Percentiles rank a stretch among this genome's conserved stretches.
Conservation (phyloP, 2,329 filamentous ascomycete species). For the Penicillium sp. region DNA sequence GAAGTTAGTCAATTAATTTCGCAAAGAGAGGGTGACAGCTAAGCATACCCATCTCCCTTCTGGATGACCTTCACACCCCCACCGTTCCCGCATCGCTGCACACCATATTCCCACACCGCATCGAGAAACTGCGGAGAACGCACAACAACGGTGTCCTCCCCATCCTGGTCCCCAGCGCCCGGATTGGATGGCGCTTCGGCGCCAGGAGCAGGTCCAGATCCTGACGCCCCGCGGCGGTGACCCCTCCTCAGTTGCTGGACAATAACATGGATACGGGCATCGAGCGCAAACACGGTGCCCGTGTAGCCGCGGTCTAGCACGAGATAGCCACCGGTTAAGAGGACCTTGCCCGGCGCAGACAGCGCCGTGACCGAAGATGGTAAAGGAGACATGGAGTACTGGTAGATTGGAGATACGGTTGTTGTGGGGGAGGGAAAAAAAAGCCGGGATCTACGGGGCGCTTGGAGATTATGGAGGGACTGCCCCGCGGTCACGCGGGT, state of each 20-base stretch:
- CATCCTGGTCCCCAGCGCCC: conserved; percentile 47
- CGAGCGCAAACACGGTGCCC: conserved; percentile 58
- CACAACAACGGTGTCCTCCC: conserved; percentile 65
- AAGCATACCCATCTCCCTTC: conserved; percentile 33
- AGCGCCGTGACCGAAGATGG: conserved; percentile 46
- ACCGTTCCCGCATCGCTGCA: conserved; percentile 58
- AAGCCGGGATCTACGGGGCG: conserved; percentile 9
- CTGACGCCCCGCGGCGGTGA: conserved; percentile 16
- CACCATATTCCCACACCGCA: conserved; percentile 80
- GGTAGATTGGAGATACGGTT: background rate
- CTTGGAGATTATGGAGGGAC: background rate
- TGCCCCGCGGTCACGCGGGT: conserved; percentile 5
- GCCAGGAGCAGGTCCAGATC: conserved; percentile 9
- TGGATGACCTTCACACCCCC: conserved; percentile 78
- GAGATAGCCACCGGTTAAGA: conserved; percentile 88
- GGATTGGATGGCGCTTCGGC: conserved; percentile 2
- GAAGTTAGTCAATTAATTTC: background rate
- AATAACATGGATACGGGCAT: conserved; percentile 55
- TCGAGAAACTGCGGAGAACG: conserved; percentile 83
- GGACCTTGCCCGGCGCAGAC: conserved; percentile 91
- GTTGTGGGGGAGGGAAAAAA: conserved; percentile 7
- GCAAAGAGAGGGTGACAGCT: background rate
- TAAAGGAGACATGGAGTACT: conserved; percentile 12
- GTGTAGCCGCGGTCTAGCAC: conserved; percentile 83
- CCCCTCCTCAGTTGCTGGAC: conserved; percentile 46